phyloP scores from a whole-genome alignment of 805 yeast genomes.

The Ogataea angusta region DNA sequence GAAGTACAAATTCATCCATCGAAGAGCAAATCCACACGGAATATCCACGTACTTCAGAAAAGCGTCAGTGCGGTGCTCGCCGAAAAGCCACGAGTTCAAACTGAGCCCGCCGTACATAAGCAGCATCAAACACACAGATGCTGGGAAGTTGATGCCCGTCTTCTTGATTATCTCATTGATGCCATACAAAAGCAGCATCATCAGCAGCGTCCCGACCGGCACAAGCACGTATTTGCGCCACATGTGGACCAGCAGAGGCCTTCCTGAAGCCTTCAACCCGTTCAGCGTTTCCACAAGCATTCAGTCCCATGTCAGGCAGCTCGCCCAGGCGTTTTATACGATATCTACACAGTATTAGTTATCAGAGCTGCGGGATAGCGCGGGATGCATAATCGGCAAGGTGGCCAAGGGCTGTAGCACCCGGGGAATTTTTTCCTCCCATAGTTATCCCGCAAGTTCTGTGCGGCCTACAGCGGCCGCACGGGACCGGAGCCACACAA shows the following conservation, averaged over 20 bases:
- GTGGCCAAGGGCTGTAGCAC: background rate
- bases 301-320: too few species aligned
- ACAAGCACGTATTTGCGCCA: constrained; percentile 44
- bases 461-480: too few species aligned
- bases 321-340: background rate
- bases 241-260: constrained; percentile 30
- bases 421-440: background rate
- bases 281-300: background rate
- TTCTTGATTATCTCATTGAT: constrained; percentile 44
- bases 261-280: constrained; percentile 1
- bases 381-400: background rate
- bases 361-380: background rate
- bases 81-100: constrained; percentile 35
- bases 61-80: constrained; percentile 30
- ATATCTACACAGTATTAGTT: background rate
- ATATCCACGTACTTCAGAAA: constrained; percentile 43
- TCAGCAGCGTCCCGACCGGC: constrained; percentile 46
- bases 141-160: constrained; percentile 57
- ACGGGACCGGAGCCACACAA: too few species aligned
- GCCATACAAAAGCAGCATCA: constrained; percentile 50
- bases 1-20: constrained; percentile 78
- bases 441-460: too few species aligned
- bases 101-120: constrained; percentile 48
- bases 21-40: constrained; percentile 64
- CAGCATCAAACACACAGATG: constrained; percentile 70